Base-by-base conservation (phyloP, 2,329 filamentous ascomycete species). In the Cercospora citrullina region DNA sequence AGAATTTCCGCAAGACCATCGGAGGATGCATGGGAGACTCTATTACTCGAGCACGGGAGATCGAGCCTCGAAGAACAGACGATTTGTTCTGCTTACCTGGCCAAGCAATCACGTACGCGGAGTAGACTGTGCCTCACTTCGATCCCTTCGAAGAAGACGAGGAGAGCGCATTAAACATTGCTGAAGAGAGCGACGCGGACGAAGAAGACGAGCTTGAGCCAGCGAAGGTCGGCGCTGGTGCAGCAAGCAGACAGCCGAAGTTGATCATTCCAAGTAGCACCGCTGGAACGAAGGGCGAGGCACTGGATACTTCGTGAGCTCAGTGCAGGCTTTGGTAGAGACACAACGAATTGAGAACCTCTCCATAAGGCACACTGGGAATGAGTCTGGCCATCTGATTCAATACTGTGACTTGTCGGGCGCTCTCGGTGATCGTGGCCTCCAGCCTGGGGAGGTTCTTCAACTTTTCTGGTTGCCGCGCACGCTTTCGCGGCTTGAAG, bases 1-100 rank as follows among this genome's bases (percentile, higher is more conserved):
- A 79, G 0, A 74, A 81, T 14, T 94, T 95, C 75, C 86, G 88
- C 53, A 78, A 80, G 62, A 81, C 86, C 3, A 84, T 92, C 14
- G 93, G 93, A n/a, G 87, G 86, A 0, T 96, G 93, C 74, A 77
- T 77, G 26, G 77, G 75, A 2, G 77, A 80, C 8, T 76, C 76
- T 28, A 76, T 74, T 65, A 75, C 74, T 5, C 78, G 72, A 74
- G 76, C 61, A 73, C 75, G 75, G 60, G 75, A 68, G 53, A 75
- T 33, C 72, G n/a, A 77, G 79, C 28, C 12, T 12, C 45, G 45
- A 28, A 81, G 80, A 45, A 83, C 87, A 1, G 79, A 81, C 31
- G 89, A 92, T 75, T 78, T 93, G 60, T 94, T 94, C 76, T 94
- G 91, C 74, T 80, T 82, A 30, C 68, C 75, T 16, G 75, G 73